Percentiles rank a stretch among this genome's conserved stretches.
These are phyloP conservation scores for Penicillium egyptiacum DNA, from an alignment of 495 filamentous ascomycete species.

Conservation along the genomic window DNA sequence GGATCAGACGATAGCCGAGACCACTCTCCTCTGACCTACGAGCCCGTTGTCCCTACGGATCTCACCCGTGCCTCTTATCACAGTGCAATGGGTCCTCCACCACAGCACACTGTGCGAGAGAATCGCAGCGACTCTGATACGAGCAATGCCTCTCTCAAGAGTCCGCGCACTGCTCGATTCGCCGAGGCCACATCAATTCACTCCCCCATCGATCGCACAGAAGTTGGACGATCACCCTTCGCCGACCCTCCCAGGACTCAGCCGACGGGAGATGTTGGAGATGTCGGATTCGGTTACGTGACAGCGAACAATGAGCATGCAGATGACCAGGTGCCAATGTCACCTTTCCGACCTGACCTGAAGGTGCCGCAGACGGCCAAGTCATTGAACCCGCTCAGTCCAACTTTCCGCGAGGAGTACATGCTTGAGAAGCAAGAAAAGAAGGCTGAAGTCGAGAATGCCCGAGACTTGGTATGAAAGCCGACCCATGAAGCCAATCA, in stretches of 20 bases:
- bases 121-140: constrained; percentile 40
- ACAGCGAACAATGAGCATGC: constrained; percentile 55
- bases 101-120: constrained; percentile 27
- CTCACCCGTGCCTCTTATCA: constrained; percentile 34
- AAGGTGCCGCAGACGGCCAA: constrained; percentile 78
- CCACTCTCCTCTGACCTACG: constrained; percentile 33
- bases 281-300: constrained; percentile 92
- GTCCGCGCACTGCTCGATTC: constrained; percentile 80
- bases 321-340: constrained; percentile 57
- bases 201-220: constrained; percentile 69
- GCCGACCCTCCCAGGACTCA: constrained; percentile 57
- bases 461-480: constrained; percentile 74
- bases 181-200: constrained; percentile 86
- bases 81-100: constrained; percentile 32
- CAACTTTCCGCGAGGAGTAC: constrained; percentile 85
- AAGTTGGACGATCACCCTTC: constrained; percentile 61
- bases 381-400: constrained; percentile 68
- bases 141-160: constrained; percentile 66
- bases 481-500: neutral
- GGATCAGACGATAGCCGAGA: constrained; percentile 29
- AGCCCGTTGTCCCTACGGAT: constrained; percentile 37
- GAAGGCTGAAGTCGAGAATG: constrained; percentile 76
- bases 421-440: constrained; percentile 77
- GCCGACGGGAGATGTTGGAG: constrained; percentile 61
- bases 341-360: constrained; percentile 82